Percentiles rank a stretch among this genome's conserved stretches.
phyloP scores from a whole-genome alignment of 2,329 filamentous ascomycete species.

The Ophiostoma perfectum region DNA sequence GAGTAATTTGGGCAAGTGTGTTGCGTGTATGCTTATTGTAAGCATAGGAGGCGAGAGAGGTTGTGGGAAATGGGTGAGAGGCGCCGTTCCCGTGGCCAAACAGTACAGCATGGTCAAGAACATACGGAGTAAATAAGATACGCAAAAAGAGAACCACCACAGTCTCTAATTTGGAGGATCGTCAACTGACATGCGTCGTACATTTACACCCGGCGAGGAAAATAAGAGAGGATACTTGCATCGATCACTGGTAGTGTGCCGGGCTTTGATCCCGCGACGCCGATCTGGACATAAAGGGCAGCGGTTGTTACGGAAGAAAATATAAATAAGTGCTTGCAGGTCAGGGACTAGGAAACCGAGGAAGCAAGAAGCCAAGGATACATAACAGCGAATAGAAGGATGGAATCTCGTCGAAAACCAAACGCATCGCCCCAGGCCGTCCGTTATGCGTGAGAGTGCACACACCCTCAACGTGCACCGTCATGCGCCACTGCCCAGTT shows the following conservation, averaged over 20 bases:
- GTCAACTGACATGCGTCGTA: too few relatives aligned
- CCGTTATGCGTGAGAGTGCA: not conserved
- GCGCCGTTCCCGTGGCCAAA: too few relatives aligned
- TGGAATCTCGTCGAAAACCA: not conserved
- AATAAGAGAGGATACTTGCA: not conserved
- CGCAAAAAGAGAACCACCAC: too few relatives aligned
- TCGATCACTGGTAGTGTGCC: not conserved
- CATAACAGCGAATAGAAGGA: not conserved
- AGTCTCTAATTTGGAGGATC: too few relatives aligned
- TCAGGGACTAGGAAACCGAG: not conserved
- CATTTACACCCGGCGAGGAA: too few relatives aligned
- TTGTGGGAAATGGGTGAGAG: too few relatives aligned
- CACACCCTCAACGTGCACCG: not conserved
- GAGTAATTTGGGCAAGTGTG: not conserved
- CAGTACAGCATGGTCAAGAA: too few relatives aligned
- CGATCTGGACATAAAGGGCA: not conserved
- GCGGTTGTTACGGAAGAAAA: not conserved
- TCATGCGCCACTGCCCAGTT: constrained; percentile 12
- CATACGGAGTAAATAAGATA: too few relatives aligned
- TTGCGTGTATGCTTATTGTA: not conserved
- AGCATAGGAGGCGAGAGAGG: too few relatives aligned
- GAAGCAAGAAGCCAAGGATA: not conserved
- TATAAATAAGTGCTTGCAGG: constrained; percentile 6
- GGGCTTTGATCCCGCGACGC: not conserved
- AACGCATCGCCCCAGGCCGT: not conserved